Base-by-base conservation (phyloP, 768 basidiomycete genomes). In the Boletus huronensis region DNA sequence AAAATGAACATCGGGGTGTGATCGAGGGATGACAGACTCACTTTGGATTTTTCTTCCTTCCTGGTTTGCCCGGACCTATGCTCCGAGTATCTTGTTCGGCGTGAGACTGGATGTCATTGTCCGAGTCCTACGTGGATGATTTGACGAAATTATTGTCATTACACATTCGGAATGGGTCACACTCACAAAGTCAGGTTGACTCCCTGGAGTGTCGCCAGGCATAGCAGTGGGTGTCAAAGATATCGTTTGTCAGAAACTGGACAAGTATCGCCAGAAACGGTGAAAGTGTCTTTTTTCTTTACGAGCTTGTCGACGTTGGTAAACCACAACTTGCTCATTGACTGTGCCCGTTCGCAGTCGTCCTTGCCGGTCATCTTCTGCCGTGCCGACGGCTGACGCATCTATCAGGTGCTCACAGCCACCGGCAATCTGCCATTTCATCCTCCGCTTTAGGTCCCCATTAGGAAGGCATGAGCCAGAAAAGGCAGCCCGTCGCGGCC, bases 31-130 rank as follows among this genome's bases (percentile, higher is more conserved):
- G 19, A 25, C 36, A 10, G 45, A 72, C 81, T 56, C 61, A 89
- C 90, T 92, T 92, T 61, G 90, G 90, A 64, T 93, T 93, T 78
- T 91, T 92, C 83, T 92, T 92, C 57, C 90, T 77, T 16, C 90
- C 90, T 32, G 90, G 70, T 40, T 59, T 71, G n/a, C 59, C 59
- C 46, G 67, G 69, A 6, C 65, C 72, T 7, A 57, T 46, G 35
- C 50, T 51, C 13, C 47, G 62, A 6, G 13, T 6, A 28, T 70
- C 64, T 4, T 59, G 69, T 36, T 70, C 69, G 1, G 50, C 34
- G 45, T 58, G 78, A 32, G 84, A 88, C 21, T 84, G 86, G 35
- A 75, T 64, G 58, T 90, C 89, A 26, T 85, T 68, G 57, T 90
- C 89, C n/a, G 87, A 87, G 58, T 88, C 83, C 80, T 87, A 57